Base-by-base conservation (phyloP, 140 eudicot species). In the Artemisia princeps region DNA sequence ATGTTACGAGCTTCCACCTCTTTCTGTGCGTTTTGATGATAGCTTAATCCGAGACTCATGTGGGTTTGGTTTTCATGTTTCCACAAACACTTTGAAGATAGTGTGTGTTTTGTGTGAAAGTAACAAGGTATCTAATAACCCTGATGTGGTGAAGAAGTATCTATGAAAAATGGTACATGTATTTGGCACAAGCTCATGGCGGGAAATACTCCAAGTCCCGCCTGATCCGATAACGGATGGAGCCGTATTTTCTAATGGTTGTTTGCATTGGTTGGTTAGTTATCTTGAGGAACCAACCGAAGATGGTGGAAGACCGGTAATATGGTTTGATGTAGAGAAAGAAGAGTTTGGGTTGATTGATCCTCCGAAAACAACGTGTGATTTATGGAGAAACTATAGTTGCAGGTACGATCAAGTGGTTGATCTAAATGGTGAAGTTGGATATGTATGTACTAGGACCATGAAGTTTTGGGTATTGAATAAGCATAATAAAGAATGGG, bases 81-180 rank as follows among this genome's bases (percentile, higher is more conserved):
- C 4, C 14, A 50, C 13, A 2, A 3, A n/a, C 3, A 24, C 28
- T 26, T 58, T 9, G 14, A 58, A 58, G 10, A 58, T 23, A 4
- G 13, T 16, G 19, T 58, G 19, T 19, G 37, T 55, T 1, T 2
- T 22, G 1, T 0, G 7, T 55, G 22, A 19, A 52, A 52, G 49
- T 44, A 44, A 44, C 3, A 44, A 1, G 11, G 9, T 44, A 44
- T 2, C 49, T 44, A 9, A 52, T 13, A 14, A 44, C 49, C 57
- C 17, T 4, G 22, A 51, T 51, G 3, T 16, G 60, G 60, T 54
- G 28, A 5, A 54, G 11, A 7, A 54, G 26, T 5, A 54, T 54
- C 23, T 54, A 17, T 17, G 60, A 3, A 54, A 28, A 23, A 58
- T 58, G 64, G 64, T 23, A 46, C 64, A 58, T 26, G 64, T 26